Evolutionary conservation across 176 grass and related monocot species (phyloP).

Genomic region (Eragrostis curvula): DNA sequence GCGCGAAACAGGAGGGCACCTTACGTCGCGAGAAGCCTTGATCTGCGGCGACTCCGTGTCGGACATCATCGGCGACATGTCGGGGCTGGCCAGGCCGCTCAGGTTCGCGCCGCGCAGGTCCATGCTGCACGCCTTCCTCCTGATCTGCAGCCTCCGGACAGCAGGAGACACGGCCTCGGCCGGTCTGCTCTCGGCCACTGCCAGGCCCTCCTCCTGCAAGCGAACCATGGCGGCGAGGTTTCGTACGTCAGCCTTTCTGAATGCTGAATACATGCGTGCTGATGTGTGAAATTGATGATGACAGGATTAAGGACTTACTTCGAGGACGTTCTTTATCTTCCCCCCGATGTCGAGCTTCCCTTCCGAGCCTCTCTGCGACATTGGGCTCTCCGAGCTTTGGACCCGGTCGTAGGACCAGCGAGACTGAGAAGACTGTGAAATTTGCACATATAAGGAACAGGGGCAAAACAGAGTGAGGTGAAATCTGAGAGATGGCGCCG

Average conservation of each 20-base stretch:
- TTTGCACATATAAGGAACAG: no score
- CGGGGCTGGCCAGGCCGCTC: conserved; percentile 8
- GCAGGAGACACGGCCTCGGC: conserved; percentile 25
- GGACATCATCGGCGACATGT: conserved; percentile 42
- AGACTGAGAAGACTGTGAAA: conserved; percentile 53
- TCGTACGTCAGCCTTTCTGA: not conserved
- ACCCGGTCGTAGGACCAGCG: conserved; percentile 63
- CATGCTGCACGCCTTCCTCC: conserved; percentile 67
- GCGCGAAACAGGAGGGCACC: conserved; percentile 57
- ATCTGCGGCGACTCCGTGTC: conserved; percentile 73
- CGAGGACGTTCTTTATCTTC: conserved; percentile 76
- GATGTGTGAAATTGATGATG: not conserved
- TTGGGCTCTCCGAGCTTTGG: conserved; percentile 59
- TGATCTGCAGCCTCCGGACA: conserved; percentile 63
- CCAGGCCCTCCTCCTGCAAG: conserved; percentile 66
- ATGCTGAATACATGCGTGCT: not conserved
- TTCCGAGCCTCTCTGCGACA: conserved; percentile 47
- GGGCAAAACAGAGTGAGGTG: no score
- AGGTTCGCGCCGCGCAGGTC: conserved; percentile 44
- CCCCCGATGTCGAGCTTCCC: conserved; percentile 76
- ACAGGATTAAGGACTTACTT: conserved; percentile 41
- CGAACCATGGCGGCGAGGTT: not conserved
- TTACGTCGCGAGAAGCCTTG: conserved; percentile 96
- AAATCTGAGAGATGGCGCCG: no score
- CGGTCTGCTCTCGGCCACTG: conserved; percentile 44